Evolutionary conservation across 306 rosid species (phyloP), one percentile per base, ranked within the genome.

Genomic region (Vicia sativa): DNA sequence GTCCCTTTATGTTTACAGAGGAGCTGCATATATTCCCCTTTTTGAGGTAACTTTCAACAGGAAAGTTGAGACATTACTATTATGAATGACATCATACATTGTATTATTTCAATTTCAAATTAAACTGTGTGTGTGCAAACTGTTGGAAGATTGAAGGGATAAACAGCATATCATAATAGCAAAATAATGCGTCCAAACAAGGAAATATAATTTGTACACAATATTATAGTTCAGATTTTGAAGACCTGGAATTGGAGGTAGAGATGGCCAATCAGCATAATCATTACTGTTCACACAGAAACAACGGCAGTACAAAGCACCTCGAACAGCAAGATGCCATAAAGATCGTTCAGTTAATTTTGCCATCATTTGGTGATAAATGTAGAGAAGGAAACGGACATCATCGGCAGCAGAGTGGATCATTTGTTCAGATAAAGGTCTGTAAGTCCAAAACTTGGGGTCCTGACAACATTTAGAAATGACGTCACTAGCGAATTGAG

Each of bases 371-470:
- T 70, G 91, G 80, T 82, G 86, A 81, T 95, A 87, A 66, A 95
- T 82, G 85, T 81, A 84, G 50, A 83, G 97, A 71, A 95, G 99
- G 79, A 90, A 95, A 71, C 99, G 97, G 58, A 95, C 99, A 75
- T 95, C 97, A 78, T 88, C 99, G 41, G 99, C 89, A 3, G 99
- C 99, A 53, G 96, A 84, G 37, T 91, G 97, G 78, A 95, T 82
- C 99, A 95, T 95, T 78, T 29, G 79, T 80, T 95, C 97, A 62
- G 99, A 87, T 68, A 95, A 73, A 72, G 99, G 99, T 72, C 99
- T 82, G 77, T 88, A 81, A 8, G 83, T 85, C 99, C 99, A 95
- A 78, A 87, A 95, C 29, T 87, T 81, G 48, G 99, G 96, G 72
- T 95, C 99, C 99, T 95, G 87, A 31, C 68, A 16, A 69, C 21